Base-by-base conservation (phyloP, 2,329 filamentous ascomycete genomes). In the Talaromyces sp. region DNA sequence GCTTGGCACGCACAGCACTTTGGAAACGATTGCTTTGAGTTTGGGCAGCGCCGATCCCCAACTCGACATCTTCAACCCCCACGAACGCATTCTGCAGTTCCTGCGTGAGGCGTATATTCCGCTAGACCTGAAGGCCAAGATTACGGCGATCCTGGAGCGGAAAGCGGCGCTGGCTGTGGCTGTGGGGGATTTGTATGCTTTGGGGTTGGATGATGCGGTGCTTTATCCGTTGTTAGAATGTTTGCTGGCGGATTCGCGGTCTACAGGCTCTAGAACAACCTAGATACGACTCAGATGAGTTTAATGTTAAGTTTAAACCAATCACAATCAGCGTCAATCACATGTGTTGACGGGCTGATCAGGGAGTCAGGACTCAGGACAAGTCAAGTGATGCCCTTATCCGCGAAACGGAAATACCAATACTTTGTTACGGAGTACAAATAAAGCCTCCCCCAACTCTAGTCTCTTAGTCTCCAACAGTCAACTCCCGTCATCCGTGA, bases 71-170 rank as follows among this genome's bases (percentile, higher is more conserved):
- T 53, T 55, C 15, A 47, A 42, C 25, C 60, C 60, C 28, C 47
- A 25, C 22, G 42, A 47, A 22, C 19, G 49, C 2, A 62, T 62
- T 4, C 42, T 59, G n/a, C 28, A 39, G 10, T 62, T 62, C 42
- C 51, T 62, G 10, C 60, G 60, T n/a, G 60, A 62, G 17, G 56
- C 56, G n/a, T 56, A 62, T n/a, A 62, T 56, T 6, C 56, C 59
- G 19, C 36, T 62, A 13, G 56, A 62, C 39, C 27, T 62, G 39
- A 62, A 62, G 33, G 60, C 54, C 7, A 19, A 56, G 9, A 62
- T 62, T 17, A 55, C 49, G 32, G 44, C 47, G 1, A 52, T 58
- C 9, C 28, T 53, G 25, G 49, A 53, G 3, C 25, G 49, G 3
- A 30, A 32, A 8, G 17, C 4, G 17, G 27, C 49, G 0, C 9